Evolutionary conservation across 2,329 filamentous ascomycete genomes (phyloP).

Genomic region (Neodidymelliopsis sp.): DNA sequence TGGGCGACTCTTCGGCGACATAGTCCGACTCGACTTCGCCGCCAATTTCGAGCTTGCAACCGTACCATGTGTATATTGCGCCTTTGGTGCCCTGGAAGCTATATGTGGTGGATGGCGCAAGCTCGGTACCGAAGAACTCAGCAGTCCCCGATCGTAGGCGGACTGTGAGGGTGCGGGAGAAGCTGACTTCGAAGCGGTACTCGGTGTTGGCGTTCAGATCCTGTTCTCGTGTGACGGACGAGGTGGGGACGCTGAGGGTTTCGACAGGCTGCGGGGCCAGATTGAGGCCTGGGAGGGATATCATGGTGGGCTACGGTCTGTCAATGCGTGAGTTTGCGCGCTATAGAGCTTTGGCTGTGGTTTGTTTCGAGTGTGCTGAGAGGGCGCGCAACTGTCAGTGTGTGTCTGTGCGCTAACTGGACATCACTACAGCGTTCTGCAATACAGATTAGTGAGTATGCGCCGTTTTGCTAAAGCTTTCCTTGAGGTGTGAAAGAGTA

Average conservation of each 20-base stretch:
- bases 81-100: slow-evolving; percentile 82
- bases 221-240: slow-evolving; percentile 46
- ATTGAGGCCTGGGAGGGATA: slow-evolving; percentile 57
- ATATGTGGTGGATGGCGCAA: slow-evolving; percentile 81
- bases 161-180: slow-evolving; percentile 46
- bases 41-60: slow-evolving; percentile 82
- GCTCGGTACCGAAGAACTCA: slow-evolving; percentile 94
- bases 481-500: too few species aligned
- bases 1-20: slow-evolving; percentile 79
- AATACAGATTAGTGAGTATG: background rate
- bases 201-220: slow-evolving; percentile 56
- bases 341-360: too few species aligned
- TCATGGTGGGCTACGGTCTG: too few species aligned
- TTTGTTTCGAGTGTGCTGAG: background rate
- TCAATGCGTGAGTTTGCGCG: too few species aligned
- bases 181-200: slow-evolving; percentile 53
- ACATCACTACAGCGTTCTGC: too few species aligned
- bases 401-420: too few species aligned
- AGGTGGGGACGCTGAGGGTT: slow-evolving; percentile 29
- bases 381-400: background rate
- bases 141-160: slow-evolving; percentile 81
- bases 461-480: too few species aligned
- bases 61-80: slow-evolving; percentile 91
- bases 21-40: slow-evolving; percentile 74
- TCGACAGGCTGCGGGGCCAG: slow-evolving; percentile 45